These are phyloP conservation scores for Ammopiptanthus mongolicus DNA, from an alignment of 306 rosid genomes.

Conservation along the genomic window DNA sequence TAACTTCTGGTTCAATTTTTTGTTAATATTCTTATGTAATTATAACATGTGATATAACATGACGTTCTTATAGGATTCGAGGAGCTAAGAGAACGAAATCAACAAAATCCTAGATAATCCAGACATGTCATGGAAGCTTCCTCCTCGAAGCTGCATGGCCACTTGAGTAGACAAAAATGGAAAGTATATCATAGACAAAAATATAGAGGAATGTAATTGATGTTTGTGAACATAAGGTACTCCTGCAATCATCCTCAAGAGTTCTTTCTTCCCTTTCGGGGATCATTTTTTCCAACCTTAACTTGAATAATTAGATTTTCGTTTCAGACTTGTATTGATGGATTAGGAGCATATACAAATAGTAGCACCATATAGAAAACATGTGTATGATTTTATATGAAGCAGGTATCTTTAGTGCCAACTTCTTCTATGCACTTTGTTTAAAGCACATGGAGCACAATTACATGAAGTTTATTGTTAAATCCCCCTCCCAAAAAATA, in stretches of 20 bases:
- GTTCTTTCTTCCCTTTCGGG: slow-evolving; percentile 19
- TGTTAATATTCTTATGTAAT: no score
- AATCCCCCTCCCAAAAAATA: no score
- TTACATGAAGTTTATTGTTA: background rate
- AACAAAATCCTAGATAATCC: no score
- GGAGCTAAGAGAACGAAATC: no score
- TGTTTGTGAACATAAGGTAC: slow-evolving; percentile 31
- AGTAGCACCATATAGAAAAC: slow-evolving; percentile 29
- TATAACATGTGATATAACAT: no score
- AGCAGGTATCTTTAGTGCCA: slow-evolving; percentile 17
- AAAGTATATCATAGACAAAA: no score
- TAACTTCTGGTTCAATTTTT: no score
- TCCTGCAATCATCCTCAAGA: slow-evolving; percentile 23
- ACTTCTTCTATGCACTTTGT: slow-evolving; percentile 1
- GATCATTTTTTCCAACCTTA: slow-evolving; percentile 29
- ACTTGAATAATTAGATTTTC: slow-evolving; percentile 37
- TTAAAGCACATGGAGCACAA: background rate
- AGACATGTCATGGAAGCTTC: no score
- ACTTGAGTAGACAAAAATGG: no score
- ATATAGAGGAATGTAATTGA: no score
- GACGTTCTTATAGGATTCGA: no score
- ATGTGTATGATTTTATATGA: slow-evolving; percentile 13
- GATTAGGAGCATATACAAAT: slow-evolving; percentile 51
- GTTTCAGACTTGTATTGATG: slow-evolving; percentile 23
- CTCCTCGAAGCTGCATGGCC: no score